Evolutionary conservation across 257 asterid genomes (phyloP).

Genomic region (Solanum ossicruentum): DNA sequence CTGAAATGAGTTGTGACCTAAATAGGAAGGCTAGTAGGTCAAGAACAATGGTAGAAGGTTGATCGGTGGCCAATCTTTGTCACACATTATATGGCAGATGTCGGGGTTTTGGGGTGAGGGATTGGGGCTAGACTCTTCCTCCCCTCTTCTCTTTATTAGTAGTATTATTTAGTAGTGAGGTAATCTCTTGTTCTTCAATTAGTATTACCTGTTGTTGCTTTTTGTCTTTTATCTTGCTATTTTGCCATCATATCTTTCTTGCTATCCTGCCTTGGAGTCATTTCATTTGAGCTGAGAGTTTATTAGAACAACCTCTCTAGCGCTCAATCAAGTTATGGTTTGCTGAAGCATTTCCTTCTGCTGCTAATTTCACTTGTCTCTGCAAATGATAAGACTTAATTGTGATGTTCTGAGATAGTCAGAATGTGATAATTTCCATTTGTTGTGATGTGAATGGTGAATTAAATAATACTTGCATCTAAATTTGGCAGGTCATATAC

Average conservation of each 20-base stretch:
- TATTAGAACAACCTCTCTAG: neutral
- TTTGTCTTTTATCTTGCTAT: neutral
- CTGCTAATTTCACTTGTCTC: neutral
- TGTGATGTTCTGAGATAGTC: neutral
- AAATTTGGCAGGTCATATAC: constrained; percentile 33
- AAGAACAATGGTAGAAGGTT: neutral
- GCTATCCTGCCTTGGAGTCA: neutral
- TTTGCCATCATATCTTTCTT: neutral
- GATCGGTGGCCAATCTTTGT: neutral
- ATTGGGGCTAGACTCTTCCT: neutral
- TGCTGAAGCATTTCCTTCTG: neutral
- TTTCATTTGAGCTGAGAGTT: neutral
- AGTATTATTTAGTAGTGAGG: neutral
- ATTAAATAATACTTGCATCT: neutral
- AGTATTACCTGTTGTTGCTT: neutral
- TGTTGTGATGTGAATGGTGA: neutral
- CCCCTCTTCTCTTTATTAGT: neutral
- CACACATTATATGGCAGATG: neutral
- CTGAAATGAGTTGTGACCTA: neutral
- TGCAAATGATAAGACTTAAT: neutral
- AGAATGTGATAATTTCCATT: neutral
- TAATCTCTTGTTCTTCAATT: neutral
- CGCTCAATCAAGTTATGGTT: too few relatives aligned
- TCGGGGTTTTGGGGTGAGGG: too few relatives aligned
- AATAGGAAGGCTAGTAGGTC: neutral